Evolutionary conservation across 192 early-diverging fungal species (phyloP).

Genomic region (Podila epigama): DNA sequence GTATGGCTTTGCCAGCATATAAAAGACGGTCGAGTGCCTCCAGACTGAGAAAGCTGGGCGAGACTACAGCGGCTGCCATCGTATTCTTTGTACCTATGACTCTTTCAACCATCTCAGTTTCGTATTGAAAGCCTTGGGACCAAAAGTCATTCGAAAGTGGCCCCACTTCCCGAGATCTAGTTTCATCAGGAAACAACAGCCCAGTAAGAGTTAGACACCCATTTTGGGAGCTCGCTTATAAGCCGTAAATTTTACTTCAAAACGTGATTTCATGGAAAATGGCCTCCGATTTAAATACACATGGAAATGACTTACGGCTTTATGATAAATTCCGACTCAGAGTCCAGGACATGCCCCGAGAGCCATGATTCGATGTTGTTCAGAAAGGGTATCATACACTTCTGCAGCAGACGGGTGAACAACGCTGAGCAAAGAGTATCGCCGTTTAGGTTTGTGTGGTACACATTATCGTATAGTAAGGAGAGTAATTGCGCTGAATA

Average conservation of each 20-base stretch:
- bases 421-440: background rate
- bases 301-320: slow-evolving; percentile 7
- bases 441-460: slow-evolving; percentile 9
- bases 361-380: slow-evolving; percentile 36
- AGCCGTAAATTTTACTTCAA: too few relatives aligned
- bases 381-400: slow-evolving; percentile 26
- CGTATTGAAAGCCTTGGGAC: slow-evolving; percentile 17
- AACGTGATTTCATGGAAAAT: background rate
- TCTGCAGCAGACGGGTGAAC: slow-evolving; percentile 17
- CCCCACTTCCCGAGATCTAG: slow-evolving; percentile 1
- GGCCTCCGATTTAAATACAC: background rate
- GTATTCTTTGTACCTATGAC: background rate
- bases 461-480: slow-evolving; percentile 6
- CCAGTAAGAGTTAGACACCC: too few relatives aligned
- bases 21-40: slow-evolving; percentile 9
- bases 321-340: slow-evolving; percentile 27
- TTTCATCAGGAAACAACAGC: too few relatives aligned
- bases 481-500: slow-evolving; percentile 18
- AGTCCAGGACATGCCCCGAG: slow-evolving; percentile 18
- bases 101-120: slow-evolving; percentile 9
- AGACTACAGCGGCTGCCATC: background rate
- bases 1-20: slow-evolving; percentile 41
- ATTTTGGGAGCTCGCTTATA: too few relatives aligned
- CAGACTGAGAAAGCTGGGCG: slow-evolving; percentile 19
- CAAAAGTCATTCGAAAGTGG: slow-evolving; percentile 26